A percentile compares a stretch with the other conserved stretches of the same genome.
Evolutionary conservation across 116 monocot genomes (phyloP).

Genomic region (Trichopus zeylanicus): DNA sequence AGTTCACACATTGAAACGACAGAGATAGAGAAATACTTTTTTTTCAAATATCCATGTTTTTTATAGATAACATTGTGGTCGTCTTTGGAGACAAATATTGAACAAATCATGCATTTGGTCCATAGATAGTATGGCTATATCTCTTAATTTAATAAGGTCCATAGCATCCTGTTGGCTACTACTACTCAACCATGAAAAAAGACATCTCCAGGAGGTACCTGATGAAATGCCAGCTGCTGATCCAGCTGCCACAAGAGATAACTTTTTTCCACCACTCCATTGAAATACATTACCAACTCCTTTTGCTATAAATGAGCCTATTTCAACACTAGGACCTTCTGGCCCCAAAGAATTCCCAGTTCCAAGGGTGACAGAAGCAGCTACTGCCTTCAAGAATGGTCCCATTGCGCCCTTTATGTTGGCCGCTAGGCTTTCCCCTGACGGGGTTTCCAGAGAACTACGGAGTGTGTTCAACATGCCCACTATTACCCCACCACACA

Average conservation of each 20-base stretch:
- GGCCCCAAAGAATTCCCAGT: constrained; percentile 91
- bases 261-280: constrained; percentile 38
- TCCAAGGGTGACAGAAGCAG: constrained; percentile 84
- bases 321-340: constrained; percentile 90
- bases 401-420: constrained; percentile 26
- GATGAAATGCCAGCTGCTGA: constrained; percentile 92
- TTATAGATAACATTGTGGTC: no score
- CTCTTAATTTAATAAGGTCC: no score
- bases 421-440: constrained; percentile 8
- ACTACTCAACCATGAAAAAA: background rate
- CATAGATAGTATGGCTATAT: no score
- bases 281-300: constrained; percentile 50
- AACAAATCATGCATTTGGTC: no score
- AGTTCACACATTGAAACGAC: no score
- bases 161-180: no score
- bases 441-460: constrained; percentile 22
- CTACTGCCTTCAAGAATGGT: constrained; percentile 63
- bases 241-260: constrained; percentile 76
- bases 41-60: no score
- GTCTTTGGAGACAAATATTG: no score
- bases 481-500: constrained; percentile 66
- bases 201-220: constrained; percentile 19
- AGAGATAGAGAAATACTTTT: no score
- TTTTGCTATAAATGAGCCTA: constrained; percentile 78
- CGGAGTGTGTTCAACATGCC: constrained; percentile 53